phyloP scores from a whole-genome alignment of 345 rosid species.

The Eucalyptus marginata region DNA sequence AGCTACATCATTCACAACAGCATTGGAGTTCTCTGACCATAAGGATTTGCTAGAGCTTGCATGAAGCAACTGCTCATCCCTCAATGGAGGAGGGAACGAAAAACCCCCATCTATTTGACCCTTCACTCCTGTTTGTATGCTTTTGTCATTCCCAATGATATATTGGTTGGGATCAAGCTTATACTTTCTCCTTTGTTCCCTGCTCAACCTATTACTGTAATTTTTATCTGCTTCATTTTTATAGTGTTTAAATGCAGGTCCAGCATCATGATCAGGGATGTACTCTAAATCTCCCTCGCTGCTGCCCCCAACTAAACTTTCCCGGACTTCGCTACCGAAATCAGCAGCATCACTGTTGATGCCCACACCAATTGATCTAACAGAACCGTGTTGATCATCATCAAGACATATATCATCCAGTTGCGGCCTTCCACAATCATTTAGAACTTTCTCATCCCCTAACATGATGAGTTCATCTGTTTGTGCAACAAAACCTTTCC shows the following conservation, averaged over 20 bases:
- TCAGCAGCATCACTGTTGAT: slow-evolving; percentile 94
- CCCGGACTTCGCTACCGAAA: slow-evolving; percentile 81
- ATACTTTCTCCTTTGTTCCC: slow-evolving; percentile 29
- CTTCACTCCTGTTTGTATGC: slow-evolving; percentile 25
- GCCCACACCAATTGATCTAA: slow-evolving; percentile 97
- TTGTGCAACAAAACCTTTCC: slow-evolving; percentile 95
- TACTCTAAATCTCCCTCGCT: slow-evolving; percentile 91
- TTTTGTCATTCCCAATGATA: slow-evolving; percentile 35
- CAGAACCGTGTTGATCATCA: slow-evolving; percentile 89
- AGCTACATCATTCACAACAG: slow-evolving; percentile 27
- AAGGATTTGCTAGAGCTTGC: slow-evolving; percentile 56
- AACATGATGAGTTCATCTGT: slow-evolving; percentile 58
- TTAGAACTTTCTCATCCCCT: slow-evolving; percentile 37
- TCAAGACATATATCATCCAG: slow-evolving; percentile 53
- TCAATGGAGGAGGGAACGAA: slow-evolving; percentile 64
- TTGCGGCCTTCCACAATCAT: slow-evolving; percentile 32
- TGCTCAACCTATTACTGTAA: slow-evolving; percentile 26
- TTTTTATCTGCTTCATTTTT: slow-evolving; percentile 42
- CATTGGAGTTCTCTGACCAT: slow-evolving; percentile 48
- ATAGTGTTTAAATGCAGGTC: slow-evolving; percentile 39
- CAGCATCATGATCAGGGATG: slow-evolving; percentile 50
- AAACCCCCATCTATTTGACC: slow-evolving; percentile 52
- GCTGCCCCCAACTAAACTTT: slow-evolving; percentile 85
- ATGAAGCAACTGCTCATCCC: slow-evolving; percentile 42
- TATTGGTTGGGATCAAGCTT: slow-evolving; percentile 33